Evolutionary conservation across 805 yeast species (phyloP), one percentile per base, ranked within the genome.

Genomic region (Hanseniaspora meyeri): DNA sequence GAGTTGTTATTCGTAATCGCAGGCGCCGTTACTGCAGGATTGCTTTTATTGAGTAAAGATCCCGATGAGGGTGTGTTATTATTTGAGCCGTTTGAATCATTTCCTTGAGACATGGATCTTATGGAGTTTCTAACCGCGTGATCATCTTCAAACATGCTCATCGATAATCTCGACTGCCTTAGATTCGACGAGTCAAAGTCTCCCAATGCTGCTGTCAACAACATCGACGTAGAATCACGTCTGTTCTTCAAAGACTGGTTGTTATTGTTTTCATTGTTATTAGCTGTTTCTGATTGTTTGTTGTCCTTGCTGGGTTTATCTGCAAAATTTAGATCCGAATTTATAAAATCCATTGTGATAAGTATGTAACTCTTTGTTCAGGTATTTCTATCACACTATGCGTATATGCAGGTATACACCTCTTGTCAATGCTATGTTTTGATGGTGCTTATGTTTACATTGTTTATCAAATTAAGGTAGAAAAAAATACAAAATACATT

Each of bases 131-230:
- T 43, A n/a, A 49, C 31, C 10, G 58, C 27, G 14, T 52, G 37
- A 14, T 49, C 57, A 14, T 49, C 50, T n/a, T 49, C 58, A 49
- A 55, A 55, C 48, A 55, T 43, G 29, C 54, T 55, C 50, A 55
- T 39, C 19, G 54, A 49, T 6, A 55, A 14, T 31, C 58, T 49
- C 16, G 58, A 49, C 31, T 45, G 50, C 50, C 51, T 55, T 34
- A 55, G 43, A 14, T 31, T 45, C 2, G 29, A 45, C 5, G 32
- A 42, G 16, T 55, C 54, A 37, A 55, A 55, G 16, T 55, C 54
- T 4, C 49, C 54, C 12, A 50, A 11, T 17, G 47, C 54, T 9
- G 49, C 47, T 2, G 45, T 45, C 17, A 55, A 24, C 19, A 55
- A 27, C 46, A 55, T 47, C 5, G 58, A 43, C 14, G 58, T 49